Evolutionary conservation across 176 grass and related monocot species (phyloP), one percentile per base, ranked within the genome.

Genomic region (Musa beccarii): DNA sequence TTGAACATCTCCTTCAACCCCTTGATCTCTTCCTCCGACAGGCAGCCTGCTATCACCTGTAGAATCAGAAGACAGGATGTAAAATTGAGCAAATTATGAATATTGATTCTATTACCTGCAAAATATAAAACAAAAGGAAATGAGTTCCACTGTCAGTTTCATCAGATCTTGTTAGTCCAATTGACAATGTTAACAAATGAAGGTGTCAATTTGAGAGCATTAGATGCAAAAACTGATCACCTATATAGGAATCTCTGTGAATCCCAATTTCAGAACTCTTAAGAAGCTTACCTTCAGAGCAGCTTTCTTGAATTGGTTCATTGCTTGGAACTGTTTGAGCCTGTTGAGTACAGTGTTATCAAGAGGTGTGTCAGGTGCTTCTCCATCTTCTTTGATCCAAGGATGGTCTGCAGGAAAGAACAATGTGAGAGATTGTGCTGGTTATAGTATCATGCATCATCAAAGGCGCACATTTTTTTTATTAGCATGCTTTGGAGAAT

Each of bases 271-370:
- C 34, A 43, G 4, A 43, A 43, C 34, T 43, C 4, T 10, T 14
- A 68, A 68, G 65, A 68, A 68, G 21, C 25, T 75, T 75, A 59
- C 73, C 73, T 25, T 75, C 1, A 75, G 54, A 19, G 73, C 73
- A 11, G 73, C 73, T 75, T 75, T 75, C 73, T 75, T 75, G 16
- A 75, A 75, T 5, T 75, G 22, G 73, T 75, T 75, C 73, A 75
- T 75, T 59, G 73, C 73, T 59, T 54, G 26, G 73, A 75, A 75
- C 34, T 75, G 73, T 75, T 59, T 75, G 24, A 75, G 25, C 9
- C 54, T 75, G 54, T 75, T 59, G 14, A 75, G 54, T 3, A 75
- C 73, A 59, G 22, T 54, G 23, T 43, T 59, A 61, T 75, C 73
- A 20, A 75, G 73, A 59, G 73, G 73, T 56, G 73, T 75, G 34